Conservation (phyloP, 257 asterid species). For the Anisodus acutangulus region DNA sequence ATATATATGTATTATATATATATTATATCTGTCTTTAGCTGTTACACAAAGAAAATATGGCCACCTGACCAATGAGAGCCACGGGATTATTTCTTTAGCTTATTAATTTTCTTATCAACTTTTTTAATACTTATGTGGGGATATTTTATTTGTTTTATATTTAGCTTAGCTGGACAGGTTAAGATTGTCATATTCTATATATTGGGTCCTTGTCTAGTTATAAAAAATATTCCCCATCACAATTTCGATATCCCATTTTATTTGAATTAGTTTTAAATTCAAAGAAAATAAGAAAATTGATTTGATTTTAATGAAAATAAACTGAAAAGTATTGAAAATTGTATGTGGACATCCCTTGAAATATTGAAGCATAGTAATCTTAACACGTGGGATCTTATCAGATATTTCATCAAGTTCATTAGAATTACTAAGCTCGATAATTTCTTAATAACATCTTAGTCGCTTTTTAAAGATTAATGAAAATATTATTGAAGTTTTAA, state of each 20-base stretch:
- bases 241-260: background rate
- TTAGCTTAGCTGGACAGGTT: background rate
- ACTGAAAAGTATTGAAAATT: background rate
- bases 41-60: background rate
- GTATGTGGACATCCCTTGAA: background rate
- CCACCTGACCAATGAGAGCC: background rate
- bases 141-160: background rate
- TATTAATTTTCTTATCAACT: background rate
- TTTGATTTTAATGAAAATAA: background rate
- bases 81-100: background rate
- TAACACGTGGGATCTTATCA: background rate
- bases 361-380: background rate
- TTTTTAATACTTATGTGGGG: background rate
- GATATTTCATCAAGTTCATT: background rate
- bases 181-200: background rate
- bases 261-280: background rate
- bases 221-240: background rate
- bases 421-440: background rate
- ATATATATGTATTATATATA: background rate
- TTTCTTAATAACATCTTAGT: background rate
- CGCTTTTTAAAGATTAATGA: background rate
- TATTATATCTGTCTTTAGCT: background rate
- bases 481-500: background rate
- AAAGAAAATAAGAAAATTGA: background rate
- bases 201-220: conserved; percentile 9